Base-by-base conservation (phyloP, 2,329 filamentous ascomycete species). In the Colletotrichum sp. region DNA sequence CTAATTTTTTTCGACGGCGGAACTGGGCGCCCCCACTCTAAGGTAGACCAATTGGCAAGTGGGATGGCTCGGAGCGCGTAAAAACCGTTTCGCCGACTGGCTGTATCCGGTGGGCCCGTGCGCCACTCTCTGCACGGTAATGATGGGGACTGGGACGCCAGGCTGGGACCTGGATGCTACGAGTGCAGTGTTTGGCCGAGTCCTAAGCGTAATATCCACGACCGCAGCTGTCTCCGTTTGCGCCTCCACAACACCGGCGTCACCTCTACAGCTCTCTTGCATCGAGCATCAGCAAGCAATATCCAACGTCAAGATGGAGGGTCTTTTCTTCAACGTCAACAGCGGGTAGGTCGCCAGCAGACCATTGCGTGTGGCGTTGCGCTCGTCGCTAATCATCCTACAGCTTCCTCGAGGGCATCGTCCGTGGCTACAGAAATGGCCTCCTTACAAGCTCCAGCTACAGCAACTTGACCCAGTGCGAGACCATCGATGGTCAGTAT, bases 391-490 rank as follows among this genome's bases (percentile, higher is more conserved):
- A 28, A 30, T 79, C 81, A 75, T 81, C 73, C n/a, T 39, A 77
- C 82, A 98, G 96, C 87, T 99, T 98, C 87, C 93, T 99, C 84
- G 97, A 99, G 88, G 97, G 97, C 85, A 96, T 99, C 84, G 95
- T 99, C 82, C 95, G 97, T 82, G 97, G 97, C 78, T 99, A 99
- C 88, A 94, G 96, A 84, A 99, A 99, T 87, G 92, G 94, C 82
- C 94, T 99, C 78, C 92, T 99, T 83, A 99, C 95, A 72, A 89
- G 93, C 85, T 90, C 95, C 84, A 98, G 96, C 89, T 99, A 99
- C 89, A 93, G 91, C 88, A 99, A 99, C 89, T 87, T 99, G 87
- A 98, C 95, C 78, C 96, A 99, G 91, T 99, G 96, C 92, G 96
- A 99, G 88, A 98, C 93, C 66, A 96, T 99, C 81, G 96, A 99